A percentile compares a stretch with the other conserved stretches of the same genome.
These are phyloP conservation scores for Fusarium lyarnte DNA, from an alignment of 2,329 filamentous ascomycete genomes.

Conservation along the genomic window DNA sequence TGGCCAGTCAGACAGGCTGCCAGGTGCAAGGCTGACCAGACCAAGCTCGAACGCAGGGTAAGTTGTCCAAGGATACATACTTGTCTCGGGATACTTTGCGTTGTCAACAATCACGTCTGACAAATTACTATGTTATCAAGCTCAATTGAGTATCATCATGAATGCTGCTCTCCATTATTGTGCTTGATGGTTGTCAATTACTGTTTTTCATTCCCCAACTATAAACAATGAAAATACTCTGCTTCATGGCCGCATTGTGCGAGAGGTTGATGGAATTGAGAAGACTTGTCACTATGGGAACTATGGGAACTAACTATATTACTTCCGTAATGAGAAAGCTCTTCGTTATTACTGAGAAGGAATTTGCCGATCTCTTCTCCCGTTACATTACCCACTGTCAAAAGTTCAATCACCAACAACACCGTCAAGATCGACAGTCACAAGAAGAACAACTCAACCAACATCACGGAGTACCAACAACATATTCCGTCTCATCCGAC, in stretches of 20 bases:
- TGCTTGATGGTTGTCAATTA: no score
- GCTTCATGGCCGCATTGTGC: no score
- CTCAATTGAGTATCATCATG: not conserved
- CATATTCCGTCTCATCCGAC: not conserved
- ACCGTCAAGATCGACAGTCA: not conserved
- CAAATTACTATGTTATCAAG: not conserved
- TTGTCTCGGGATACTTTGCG: not conserved
- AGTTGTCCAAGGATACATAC: not conserved
- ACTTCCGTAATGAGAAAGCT: not conserved
- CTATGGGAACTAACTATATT: not conserved
- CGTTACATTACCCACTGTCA: not conserved
- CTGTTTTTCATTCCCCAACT: not conserved
- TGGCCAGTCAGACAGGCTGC: constrained; percentile 15
- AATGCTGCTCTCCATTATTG: not conserved
- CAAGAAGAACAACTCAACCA: not conserved
- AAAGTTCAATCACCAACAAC: not conserved
- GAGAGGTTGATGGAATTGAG: not conserved
- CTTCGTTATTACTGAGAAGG: not conserved
- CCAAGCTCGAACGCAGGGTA: constrained; percentile 13
- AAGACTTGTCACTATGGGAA: not conserved
- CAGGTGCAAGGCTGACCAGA: constrained; percentile 32
- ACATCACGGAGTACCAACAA: not conserved
- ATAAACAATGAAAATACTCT: not conserved
- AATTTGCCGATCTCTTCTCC: not conserved
- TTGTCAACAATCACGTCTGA: not conserved